A percentile compares a stretch with the other conserved stretches of the same genome.
These are phyloP conservation scores for Flagelloscypha sp. DNA, from an alignment of 768 basidiomycete species.

Conservation along the genomic window DNA sequence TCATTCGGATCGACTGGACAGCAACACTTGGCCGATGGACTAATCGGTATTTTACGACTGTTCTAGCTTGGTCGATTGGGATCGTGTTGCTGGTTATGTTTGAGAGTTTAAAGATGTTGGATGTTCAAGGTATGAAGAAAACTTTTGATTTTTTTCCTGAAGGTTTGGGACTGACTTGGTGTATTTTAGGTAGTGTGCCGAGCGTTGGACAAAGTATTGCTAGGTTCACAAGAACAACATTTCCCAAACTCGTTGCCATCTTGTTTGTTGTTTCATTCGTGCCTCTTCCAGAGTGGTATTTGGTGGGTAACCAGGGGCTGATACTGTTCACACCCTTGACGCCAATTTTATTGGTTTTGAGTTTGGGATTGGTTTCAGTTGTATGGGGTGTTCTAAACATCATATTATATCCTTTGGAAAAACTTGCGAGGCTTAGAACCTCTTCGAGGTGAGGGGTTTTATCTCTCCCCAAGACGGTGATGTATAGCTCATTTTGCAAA, in stretches of 20 bases:
- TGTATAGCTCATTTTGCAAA: constrained; percentile 1
- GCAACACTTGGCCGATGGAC: constrained; percentile 64
- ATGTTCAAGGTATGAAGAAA: too few relatives aligned
- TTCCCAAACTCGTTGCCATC: constrained; percentile 33
- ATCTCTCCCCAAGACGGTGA: not conserved
- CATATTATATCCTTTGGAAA: constrained; percentile 41
- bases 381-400: constrained; percentile 47
- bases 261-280: constrained; percentile 43
- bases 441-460: constrained; percentile 11
- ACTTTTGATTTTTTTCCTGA: too few relatives aligned
- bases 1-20: constrained; percentile 61
- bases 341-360: constrained; percentile 46
- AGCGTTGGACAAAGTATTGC: constrained; percentile 41
- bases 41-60: constrained; percentile 64
- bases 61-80: constrained; percentile 69
- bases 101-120: constrained; percentile 37
- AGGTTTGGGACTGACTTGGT: too few relatives aligned
- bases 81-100: constrained; percentile 54
- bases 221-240: constrained; percentile 29
- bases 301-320: constrained; percentile 54
- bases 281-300: constrained; percentile 46
- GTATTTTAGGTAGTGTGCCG: constrained; percentile 32
- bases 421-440: constrained; percentile 15
- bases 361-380: constrained; percentile 56
- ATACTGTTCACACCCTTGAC: constrained; percentile 42